Percentiles rank a stretch among this genome's conserved stretches.
phyloP scores from a whole-genome alignment of 345 rosid species.

The Hibiscus trionum region DNA sequence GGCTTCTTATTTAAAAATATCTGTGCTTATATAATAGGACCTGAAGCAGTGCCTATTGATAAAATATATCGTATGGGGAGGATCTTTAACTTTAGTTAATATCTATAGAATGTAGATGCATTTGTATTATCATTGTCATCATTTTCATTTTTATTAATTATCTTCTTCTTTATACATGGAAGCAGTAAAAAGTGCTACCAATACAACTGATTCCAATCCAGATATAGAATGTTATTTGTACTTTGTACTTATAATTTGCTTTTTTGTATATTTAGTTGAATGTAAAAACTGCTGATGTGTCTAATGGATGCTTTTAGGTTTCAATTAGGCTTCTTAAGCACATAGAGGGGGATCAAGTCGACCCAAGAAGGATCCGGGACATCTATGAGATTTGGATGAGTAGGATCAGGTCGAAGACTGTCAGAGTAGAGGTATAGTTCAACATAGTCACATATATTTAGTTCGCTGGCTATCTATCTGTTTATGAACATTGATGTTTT shows the following conservation, averaged over 20 bases:
- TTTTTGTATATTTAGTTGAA: slow-evolving; percentile 1
- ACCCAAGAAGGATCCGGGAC: slow-evolving; percentile 27
- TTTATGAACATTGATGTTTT: background rate
- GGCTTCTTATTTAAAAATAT: background rate
- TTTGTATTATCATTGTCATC: background rate
- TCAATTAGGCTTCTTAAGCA: slow-evolving; percentile 51
- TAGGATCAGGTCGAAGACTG: slow-evolving; percentile 37
- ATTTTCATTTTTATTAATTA: too few relatives aligned
- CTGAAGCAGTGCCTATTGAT: background rate
- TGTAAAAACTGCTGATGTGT: background rate
- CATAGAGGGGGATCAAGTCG: slow-evolving; percentile 22
- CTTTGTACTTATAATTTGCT: background rate
- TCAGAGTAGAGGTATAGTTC: slow-evolving; percentile 36
- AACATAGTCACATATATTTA: background rate
- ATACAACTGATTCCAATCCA: background rate
- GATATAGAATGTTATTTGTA: background rate
- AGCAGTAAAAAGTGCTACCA: background rate
- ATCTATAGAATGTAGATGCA: background rate
- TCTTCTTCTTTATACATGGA: too few relatives aligned
- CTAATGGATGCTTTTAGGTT: slow-evolving; percentile 31
- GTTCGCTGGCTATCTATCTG: background rate
- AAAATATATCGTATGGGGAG: background rate
- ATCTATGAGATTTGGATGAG: slow-evolving; percentile 66
- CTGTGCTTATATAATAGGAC: background rate
- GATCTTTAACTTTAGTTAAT: background rate